Evolutionary conservation across 176 grass and related monocot genomes (phyloP), one percentile per base, ranked within the genome.

Genomic region (Miscanthus lutarioriparius): DNA sequence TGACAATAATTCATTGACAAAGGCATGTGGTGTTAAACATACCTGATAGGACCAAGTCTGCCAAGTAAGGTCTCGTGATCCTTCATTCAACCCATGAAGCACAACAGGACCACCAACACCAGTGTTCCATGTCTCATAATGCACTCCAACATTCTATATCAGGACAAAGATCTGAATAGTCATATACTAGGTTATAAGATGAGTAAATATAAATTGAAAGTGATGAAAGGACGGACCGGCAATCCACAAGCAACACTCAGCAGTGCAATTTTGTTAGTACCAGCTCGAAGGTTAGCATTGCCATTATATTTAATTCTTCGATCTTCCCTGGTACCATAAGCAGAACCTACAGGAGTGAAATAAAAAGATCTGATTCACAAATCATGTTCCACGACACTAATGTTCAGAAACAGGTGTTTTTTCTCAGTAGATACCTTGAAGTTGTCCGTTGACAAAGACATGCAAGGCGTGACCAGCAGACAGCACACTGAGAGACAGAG

Each of bases 11-110:
- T 64, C 23, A 25, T 22, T 27, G 20, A 83, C 20, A 43, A 44
- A 85, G 32, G 36, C 63, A 58, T 41, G 41, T 22, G 49, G 47
- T 72, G 39, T 51, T 69, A 25, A 68, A 80, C 14, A 49, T 63
- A 94, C 93, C 91, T 99, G 97, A 80, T 99, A 99, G 67, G 91
- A 94, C 97, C 97, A 99, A 27, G 89, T 85, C 26, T 96, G 91
- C 97, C 97, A 99, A 27, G 97, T 99, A 67, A 99, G 86, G 70
- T 99, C 97, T 84, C 82, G 92, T 22, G 80, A 96, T 58, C 88
- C 91, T 91, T 96, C 91, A 25, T 96, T 75, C 88, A 99, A 76
- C 26, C 97, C 84, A 78, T 93, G 93, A 80, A 99, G 80, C 71
- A 92, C 86, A 74, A 99, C 91, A 69, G 97, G 97, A 63, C 97